phyloP scores from a whole-genome alignment of 108 stramenopile species.

The Parietichytrium sp. region DNA sequence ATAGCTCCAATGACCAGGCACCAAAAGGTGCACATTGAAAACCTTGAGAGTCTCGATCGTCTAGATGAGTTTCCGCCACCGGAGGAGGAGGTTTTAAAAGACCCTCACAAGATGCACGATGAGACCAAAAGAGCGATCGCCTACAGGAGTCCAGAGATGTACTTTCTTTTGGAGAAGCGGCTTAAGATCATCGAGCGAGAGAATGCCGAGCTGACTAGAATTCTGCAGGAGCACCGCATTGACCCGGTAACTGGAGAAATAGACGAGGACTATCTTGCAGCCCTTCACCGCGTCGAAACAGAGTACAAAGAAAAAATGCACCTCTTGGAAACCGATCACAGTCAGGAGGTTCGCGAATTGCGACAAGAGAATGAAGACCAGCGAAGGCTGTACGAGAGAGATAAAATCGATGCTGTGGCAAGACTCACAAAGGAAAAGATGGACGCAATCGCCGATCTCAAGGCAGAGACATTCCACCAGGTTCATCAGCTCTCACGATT shows the following conservation, averaged over 20 bases:
- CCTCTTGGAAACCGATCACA: not conserved
- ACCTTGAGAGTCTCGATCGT: not conserved
- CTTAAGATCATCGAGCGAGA: not conserved
- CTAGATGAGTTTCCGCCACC: not conserved
- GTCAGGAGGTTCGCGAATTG: not conserved
- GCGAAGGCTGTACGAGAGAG: no score
- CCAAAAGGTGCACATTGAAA: not conserved
- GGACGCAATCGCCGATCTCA: not conserved
- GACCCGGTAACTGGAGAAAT: slow-evolving; percentile 26
- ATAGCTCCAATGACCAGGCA: not conserved
- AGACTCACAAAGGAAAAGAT: not conserved
- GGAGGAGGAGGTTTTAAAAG: not conserved
- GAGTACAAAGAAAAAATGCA: not conserved
- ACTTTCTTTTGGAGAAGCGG: not conserved
- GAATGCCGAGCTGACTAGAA: slow-evolving; percentile 22
- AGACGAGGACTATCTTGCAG: slow-evolving; percentile 19
- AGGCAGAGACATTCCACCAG: slow-evolving; percentile 7
- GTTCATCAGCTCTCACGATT: not conserved
- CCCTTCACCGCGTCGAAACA: not conserved
- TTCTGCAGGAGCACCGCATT: slow-evolving; percentile 13
- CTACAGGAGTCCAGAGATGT: slow-evolving; percentile 33
- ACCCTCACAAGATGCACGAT: slow-evolving; percentile 37
- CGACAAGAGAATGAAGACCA: not conserved
- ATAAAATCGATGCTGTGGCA: not conserved
- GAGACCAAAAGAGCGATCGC: not conserved